Evolutionary conservation across 2,329 filamentous ascomycete species (phyloP).

Genomic region (Aureobasidium sp.): DNA sequence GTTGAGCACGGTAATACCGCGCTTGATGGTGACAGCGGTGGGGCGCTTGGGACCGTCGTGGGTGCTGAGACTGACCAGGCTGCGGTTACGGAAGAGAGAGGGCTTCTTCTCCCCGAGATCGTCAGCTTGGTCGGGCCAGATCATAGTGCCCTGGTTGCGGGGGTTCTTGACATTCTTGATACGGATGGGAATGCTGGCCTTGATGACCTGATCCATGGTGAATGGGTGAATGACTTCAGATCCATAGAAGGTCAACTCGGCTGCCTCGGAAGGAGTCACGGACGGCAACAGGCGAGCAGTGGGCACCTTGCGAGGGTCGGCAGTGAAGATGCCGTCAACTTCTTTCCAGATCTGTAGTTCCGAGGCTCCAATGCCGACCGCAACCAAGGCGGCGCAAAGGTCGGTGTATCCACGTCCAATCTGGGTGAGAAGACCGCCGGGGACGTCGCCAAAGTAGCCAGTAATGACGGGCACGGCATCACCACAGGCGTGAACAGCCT

Average conservation of each 20-base stretch:
- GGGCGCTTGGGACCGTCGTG: conserved; percentile 34
- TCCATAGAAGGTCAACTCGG: conserved; percentile 71
- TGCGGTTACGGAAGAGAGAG: conserved; percentile 42
- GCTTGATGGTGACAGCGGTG: conserved; percentile 86
- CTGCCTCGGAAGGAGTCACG: conserved; percentile 91
- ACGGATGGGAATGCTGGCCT: conserved; percentile 73
- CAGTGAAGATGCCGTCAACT: conserved; percentile 88
- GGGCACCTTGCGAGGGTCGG: conserved; percentile 81
- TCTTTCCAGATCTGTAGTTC: conserved; percentile 99
- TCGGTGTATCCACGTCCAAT: conserved; percentile 96
- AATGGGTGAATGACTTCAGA: conserved; percentile 96
- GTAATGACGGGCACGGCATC: conserved; percentile 52
- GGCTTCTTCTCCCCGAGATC: conserved; percentile 48
- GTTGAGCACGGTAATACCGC: conserved; percentile 93
- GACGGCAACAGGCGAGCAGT: conserved; percentile 82
- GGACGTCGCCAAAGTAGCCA: conserved; percentile 91
- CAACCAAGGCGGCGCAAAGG: conserved; percentile 84
- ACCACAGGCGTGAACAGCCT: conserved; percentile 37
- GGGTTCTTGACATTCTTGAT: conserved; percentile 93
- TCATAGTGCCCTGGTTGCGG: conserved; percentile 68
- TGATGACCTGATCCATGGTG: conserved; percentile 89
- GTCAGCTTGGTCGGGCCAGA: conserved; percentile 65
- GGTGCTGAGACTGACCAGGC: conserved; percentile 36
- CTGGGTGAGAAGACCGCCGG: conserved; percentile 82
- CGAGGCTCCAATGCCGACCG: conserved; percentile 76